These are phyloP conservation scores for Harringtonia lauricola DNA, from an alignment of 2,329 filamentous ascomycete species.

Conservation along the genomic window DNA sequence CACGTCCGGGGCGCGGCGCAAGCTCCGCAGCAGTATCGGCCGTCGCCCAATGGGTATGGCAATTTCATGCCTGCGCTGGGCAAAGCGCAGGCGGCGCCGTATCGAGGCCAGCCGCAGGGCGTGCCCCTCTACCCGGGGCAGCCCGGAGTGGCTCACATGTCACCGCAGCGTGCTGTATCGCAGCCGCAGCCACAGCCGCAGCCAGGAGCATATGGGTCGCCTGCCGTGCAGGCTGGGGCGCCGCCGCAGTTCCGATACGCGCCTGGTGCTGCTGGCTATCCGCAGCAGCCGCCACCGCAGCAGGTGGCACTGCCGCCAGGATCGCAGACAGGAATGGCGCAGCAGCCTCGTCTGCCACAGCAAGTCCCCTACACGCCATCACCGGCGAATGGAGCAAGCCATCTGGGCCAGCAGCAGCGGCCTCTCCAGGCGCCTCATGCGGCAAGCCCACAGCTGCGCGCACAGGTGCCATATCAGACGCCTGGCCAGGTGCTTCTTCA, in stretches of 20 bases:
- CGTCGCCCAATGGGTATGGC: constrained; percentile 32
- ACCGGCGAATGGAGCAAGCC: constrained; percentile 31
- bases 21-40: constrained; percentile 29
- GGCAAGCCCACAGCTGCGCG: constrained; percentile 3
- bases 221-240: constrained; percentile 26
- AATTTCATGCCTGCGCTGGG: constrained; percentile 38
- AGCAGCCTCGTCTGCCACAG: constrained; percentile 19
- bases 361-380: constrained; percentile 20
- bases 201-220: constrained; percentile 23
- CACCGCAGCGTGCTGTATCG: constrained; percentile 13
- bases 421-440: constrained; percentile 30
- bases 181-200: constrained; percentile 23
- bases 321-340: constrained; percentile 2
- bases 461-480: not conserved
- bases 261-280: not conserved
- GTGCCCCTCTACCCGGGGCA: constrained; percentile 14
- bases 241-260: constrained; percentile 28
- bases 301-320: not conserved
- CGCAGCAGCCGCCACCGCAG: constrained; percentile 19
- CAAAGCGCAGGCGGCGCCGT: constrained; percentile 39
- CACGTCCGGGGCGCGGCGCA: no score
- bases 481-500: not conserved
- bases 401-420: constrained; percentile 27
- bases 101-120: constrained; percentile 34
- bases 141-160: constrained; percentile 5